A percentile compares a stretch with the other conserved stretches of the same genome.
Conservation (phyloP, 176 grass and related monocot genomes). For the Ampelocalamus luodianensis region DNA sequence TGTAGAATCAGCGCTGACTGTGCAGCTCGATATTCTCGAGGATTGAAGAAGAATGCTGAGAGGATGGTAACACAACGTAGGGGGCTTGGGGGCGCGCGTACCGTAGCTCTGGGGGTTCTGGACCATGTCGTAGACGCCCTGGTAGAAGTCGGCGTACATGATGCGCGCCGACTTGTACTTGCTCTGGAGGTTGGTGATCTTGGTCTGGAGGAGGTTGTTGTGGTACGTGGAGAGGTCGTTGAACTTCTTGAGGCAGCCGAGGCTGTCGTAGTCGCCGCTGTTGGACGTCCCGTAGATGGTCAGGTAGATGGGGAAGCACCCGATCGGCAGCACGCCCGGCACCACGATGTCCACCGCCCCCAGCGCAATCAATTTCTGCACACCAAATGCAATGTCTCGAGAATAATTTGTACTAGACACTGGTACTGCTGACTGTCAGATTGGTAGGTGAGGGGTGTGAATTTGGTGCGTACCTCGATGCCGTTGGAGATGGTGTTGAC, state of each 20-base stretch:
- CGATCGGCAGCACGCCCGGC: slow-evolving; percentile 61
- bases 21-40: no score
- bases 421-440: neutral
- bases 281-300: slow-evolving; percentile 49
- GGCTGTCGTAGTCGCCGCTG: slow-evolving; percentile 47
- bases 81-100: neutral
- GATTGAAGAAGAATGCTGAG: neutral
- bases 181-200: slow-evolving; percentile 33
- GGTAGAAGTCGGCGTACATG: slow-evolving; percentile 73
- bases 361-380: slow-evolving; percentile 65
- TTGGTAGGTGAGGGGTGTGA: neutral
- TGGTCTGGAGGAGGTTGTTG: slow-evolving; percentile 42
- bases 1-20: neutral
- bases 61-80: neutral
- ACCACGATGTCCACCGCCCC: slow-evolving; percentile 61
- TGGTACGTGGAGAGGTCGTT: slow-evolving; percentile 60
- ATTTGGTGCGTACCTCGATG: slow-evolving; percentile 32
- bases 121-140: slow-evolving; percentile 61
- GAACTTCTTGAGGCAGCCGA: slow-evolving; percentile 67
- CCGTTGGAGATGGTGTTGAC: slow-evolving; percentile 45
- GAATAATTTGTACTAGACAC: neutral
- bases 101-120: slow-evolving; percentile 54
- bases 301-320: slow-evolving; percentile 78
- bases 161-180: slow-evolving; percentile 51
- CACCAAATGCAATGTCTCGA: neutral